These are phyloP conservation scores for Radiomyces spectabilis DNA, from an alignment of 192 early-diverging fungal species.

Conservation along the genomic window DNA sequence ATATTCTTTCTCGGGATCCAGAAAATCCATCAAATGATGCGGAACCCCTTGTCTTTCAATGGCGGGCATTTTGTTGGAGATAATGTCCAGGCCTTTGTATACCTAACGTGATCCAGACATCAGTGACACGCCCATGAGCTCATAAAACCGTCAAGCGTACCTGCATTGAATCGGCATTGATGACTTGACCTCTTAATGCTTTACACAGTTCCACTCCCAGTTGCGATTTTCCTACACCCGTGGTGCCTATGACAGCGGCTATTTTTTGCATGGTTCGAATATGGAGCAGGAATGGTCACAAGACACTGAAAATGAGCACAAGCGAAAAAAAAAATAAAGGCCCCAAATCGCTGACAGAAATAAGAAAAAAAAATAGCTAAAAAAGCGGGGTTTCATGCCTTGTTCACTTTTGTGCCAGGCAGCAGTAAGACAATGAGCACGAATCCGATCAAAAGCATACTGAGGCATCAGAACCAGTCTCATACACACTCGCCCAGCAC, in stretches of 20 bases:
- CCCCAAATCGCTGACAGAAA: neutral
- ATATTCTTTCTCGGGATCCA: constrained; percentile 72
- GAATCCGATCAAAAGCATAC: constrained; percentile 10
- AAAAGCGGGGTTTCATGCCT: neutral
- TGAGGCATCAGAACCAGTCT: neutral
- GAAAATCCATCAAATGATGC: constrained; percentile 84
- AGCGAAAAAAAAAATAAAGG: no score
- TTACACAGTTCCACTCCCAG: constrained; percentile 83
- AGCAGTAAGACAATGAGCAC: neutral
- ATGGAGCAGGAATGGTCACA: no score
- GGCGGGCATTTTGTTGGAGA: constrained; percentile 87
- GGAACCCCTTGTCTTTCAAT: constrained; percentile 59
- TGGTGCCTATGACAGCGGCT: constrained; percentile 76
- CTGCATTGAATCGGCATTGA: constrained; percentile 96
- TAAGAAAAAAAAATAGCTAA: neutral
- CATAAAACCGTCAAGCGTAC: constrained; percentile 29
- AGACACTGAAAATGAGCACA: no score
- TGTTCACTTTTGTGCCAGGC: neutral
- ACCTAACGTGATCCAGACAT: constrained; percentile 59
- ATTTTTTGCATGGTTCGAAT: constrained; percentile 17
- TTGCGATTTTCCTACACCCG: constrained; percentile 96
- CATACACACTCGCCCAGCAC: neutral
- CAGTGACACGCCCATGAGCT: no score
- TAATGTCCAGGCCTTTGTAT: constrained; percentile 84
- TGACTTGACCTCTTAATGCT: constrained; percentile 75